Evolutionary conservation across 1,139 yeast species (phyloP).

Genomic region (Geotrichum citri-aurantii): DNA sequence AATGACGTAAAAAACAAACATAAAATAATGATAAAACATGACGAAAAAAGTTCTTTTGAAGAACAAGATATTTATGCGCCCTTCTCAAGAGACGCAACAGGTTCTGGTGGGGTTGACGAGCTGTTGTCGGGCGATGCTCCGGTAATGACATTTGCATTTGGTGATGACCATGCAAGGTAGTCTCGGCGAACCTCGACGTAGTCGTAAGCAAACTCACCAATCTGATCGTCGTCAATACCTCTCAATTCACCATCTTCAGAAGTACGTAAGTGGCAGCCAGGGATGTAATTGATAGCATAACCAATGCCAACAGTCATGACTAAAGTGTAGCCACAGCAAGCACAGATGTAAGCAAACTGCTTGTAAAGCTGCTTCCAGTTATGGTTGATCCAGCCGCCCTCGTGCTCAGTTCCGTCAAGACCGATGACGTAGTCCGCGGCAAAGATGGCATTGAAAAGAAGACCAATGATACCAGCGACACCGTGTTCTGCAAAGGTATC

Average conservation of each 20-base stretch:
- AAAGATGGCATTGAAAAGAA: slow-evolving; percentile 79
- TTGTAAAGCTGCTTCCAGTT: slow-evolving; percentile 89
- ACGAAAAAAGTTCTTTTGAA: background rate
- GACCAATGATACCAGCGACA: slow-evolving; percentile 86
- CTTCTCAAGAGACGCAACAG: slow-evolving; percentile 10
- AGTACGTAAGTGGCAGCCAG: slow-evolving; percentile 76
- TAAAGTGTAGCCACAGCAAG: slow-evolving; percentile 68
- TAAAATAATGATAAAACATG: slow-evolving; percentile 5
- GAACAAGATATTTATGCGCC: slow-evolving; percentile 4
- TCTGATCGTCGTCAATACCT: slow-evolving; percentile 95
- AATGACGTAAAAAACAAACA: background rate
- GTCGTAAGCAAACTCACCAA: slow-evolving; percentile 97
- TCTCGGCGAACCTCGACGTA: slow-evolving; percentile 95
- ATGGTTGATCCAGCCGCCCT: slow-evolving; percentile 89
- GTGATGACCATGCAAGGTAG: slow-evolving; percentile 61
- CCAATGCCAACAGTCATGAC: slow-evolving; percentile 76
- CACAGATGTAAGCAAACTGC: slow-evolving; percentile 77
- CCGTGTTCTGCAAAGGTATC: slow-evolving; percentile 99
- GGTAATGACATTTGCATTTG: slow-evolving; percentile 9
- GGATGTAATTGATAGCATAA: slow-evolving; percentile 66
- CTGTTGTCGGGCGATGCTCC: slow-evolving; percentile 1
- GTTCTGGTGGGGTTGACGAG: background rate
- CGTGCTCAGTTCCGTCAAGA: slow-evolving; percentile 73
- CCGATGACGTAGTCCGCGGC: slow-evolving; percentile 87
- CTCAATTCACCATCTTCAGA: slow-evolving; percentile 78